These are phyloP conservation scores for Halophytophthora batemanensis DNA, from an alignment of 352 stramenopile species.

Conservation along the genomic window DNA sequence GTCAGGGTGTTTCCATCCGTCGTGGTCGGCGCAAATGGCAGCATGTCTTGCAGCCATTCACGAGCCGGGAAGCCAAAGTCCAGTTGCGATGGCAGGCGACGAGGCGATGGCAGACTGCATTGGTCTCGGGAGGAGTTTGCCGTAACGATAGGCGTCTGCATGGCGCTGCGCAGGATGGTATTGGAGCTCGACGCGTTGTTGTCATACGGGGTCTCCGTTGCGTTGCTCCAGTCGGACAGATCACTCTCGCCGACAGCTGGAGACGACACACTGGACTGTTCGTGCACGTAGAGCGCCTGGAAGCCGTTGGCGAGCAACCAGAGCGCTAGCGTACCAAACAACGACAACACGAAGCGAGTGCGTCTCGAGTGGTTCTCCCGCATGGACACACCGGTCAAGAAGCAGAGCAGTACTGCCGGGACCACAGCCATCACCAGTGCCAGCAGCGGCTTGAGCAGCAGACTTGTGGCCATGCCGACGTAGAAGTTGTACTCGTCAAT, in stretches of 20 bases:
- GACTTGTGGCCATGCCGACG: slow-evolving; percentile 27
- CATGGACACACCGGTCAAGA: slow-evolving; percentile 53
- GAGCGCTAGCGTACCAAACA: slow-evolving; percentile 37
- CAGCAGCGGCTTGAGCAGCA: slow-evolving; percentile 48
- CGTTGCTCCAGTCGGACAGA: slow-evolving; percentile 13
- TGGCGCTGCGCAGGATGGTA: slow-evolving; percentile 37
- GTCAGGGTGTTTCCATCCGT: slow-evolving; percentile 22
- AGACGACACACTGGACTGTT: slow-evolving; percentile 19
- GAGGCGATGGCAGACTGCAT: slow-evolving; percentile 40
- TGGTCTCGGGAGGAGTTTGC: slow-evolving; percentile 21
- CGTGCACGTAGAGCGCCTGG: slow-evolving; percentile 48
- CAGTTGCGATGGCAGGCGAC: slow-evolving; percentile 34
- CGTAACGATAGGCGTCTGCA: slow-evolving; percentile 23
- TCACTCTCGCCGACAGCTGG: slow-evolving; percentile 29
- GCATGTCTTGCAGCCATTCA: slow-evolving; percentile 37
- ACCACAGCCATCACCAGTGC: slow-evolving; percentile 40
- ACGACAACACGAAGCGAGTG: slow-evolving; percentile 22
- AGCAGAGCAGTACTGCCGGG: slow-evolving; percentile 52
- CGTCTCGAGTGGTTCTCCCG: slow-evolving; percentile 26
- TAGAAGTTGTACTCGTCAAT: slow-evolving; percentile 40
- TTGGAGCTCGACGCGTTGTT: slow-evolving; percentile 15
- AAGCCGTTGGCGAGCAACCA: slow-evolving; percentile 72
- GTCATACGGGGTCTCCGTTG: not conserved
- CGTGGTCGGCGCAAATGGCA: slow-evolving; percentile 25
- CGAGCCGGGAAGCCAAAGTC: slow-evolving; percentile 54